phyloP scores from a whole-genome alignment of 2,329 filamentous ascomycete genomes.

The Penicillium hesseltinei region DNA sequence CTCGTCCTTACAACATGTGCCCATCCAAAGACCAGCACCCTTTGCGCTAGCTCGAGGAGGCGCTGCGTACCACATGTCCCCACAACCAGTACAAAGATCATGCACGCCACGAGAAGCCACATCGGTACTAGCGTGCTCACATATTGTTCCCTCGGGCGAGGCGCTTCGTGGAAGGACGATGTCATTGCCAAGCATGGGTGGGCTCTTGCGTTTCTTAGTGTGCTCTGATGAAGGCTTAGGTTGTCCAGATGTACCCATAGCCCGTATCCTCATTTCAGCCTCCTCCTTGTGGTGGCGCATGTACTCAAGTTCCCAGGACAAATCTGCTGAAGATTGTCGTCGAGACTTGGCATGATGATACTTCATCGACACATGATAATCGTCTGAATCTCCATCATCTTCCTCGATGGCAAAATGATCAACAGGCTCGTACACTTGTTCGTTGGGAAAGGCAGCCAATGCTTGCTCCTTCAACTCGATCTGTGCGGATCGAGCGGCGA shows the following conservation, averaged over 20 bases:
- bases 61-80: conserved; percentile 72
- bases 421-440: conserved; percentile 47
- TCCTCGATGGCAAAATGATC: conserved; percentile 49
- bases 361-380: conserved; percentile 27
- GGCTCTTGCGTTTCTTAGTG: conserved; percentile 61
- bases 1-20: conserved; percentile 36
- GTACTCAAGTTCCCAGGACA: conserved; percentile 72
- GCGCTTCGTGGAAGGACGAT: conserved; percentile 76
- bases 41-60: conserved; percentile 49
- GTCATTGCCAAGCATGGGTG: conserved; percentile 84
- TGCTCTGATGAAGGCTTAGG: conserved; percentile 43
- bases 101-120: conserved; percentile 52
- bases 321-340: conserved; percentile 45
- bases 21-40: conserved; percentile 44
- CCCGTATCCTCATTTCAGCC: conserved; percentile 48
- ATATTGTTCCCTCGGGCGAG: conserved; percentile 79
- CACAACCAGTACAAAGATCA: conserved; percentile 55
- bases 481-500: conserved; percentile 77
- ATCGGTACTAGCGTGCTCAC: conserved; percentile 70
- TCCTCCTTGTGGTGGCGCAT: conserved; percentile 76
- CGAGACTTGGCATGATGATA: conserved; percentile 35
- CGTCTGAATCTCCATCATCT: conserved; percentile 38
- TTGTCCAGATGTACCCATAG: conserved; percentile 35
- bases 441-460: conserved; percentile 50
- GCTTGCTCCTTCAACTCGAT: conserved; percentile 70